Conservation (phyloP, 805 yeast species). For the Saccharomycopsis sp. region DNA sequence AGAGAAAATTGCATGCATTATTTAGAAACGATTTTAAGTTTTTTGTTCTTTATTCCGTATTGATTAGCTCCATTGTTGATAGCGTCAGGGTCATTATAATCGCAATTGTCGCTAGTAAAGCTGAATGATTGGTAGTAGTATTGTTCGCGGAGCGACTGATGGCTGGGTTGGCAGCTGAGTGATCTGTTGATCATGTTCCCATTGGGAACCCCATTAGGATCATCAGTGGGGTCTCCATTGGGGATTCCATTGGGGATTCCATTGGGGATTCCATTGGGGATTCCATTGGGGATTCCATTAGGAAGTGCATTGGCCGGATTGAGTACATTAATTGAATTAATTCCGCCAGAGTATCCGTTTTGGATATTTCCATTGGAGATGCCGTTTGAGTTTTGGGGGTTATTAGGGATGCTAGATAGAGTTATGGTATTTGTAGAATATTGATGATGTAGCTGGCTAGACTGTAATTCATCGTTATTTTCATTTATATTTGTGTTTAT, state of each 20-base stretch:
- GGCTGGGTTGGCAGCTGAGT: neutral
- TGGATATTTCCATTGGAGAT: too few relatives aligned
- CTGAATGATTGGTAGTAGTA: neutral
- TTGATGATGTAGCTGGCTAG: neutral
- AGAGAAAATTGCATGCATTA: neutral
- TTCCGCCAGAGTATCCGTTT: too few relatives aligned
- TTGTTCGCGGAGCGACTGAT: neutral
- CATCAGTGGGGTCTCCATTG: neutral
- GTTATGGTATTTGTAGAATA: neutral
- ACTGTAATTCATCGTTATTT: neutral
- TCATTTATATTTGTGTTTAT: too few relatives aligned
- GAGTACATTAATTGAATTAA: too few relatives aligned
- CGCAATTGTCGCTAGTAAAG: neutral
- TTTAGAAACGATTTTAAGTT: neutral
- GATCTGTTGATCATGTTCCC: neutral
- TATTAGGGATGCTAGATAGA: too few relatives aligned
- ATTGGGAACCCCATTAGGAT: neutral
- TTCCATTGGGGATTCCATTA: too few relatives aligned
- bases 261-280: too few relatives aligned
- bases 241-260: neutral
- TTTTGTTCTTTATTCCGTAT: neutral
- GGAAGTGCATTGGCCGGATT: too few relatives aligned
- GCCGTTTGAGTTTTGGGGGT: too few relatives aligned
- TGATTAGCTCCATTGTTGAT: neutral
- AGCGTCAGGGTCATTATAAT: neutral